These are phyloP conservation scores for Pleurozium schreberi DNA, from an alignment of 225 moss, liverwort and hornwort species.

Conservation along the genomic window DNA sequence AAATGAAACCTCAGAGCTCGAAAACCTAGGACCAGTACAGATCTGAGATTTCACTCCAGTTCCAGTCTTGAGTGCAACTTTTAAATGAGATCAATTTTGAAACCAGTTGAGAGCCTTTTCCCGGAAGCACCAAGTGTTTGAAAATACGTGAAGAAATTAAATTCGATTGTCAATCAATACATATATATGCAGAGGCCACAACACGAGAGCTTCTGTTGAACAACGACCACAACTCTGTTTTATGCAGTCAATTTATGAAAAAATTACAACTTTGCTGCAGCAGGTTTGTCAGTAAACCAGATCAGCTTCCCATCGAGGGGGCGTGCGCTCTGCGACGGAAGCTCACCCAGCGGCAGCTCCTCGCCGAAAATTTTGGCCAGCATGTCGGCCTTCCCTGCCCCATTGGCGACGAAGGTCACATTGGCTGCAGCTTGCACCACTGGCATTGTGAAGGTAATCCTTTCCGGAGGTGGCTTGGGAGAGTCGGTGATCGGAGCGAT, in stretches of 20 bases:
- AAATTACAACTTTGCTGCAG: constrained; percentile 40
- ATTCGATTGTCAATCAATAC: background rate
- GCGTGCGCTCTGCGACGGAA: constrained; percentile 79
- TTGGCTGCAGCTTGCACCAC: constrained; percentile 85
- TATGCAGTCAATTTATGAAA: background rate
- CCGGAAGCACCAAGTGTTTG: background rate
- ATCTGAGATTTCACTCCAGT: background rate
- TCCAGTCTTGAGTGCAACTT: background rate
- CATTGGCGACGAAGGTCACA: constrained; percentile 73
- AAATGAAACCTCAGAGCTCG: background rate
- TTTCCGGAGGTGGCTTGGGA: constrained; percentile 83
- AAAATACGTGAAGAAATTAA: background rate
- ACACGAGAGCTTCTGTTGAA: background rate
- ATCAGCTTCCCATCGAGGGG: constrained; percentile 68
- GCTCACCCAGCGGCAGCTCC: constrained; percentile 68
- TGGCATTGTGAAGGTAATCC: constrained; percentile 90
- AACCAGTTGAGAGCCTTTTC: background rate
- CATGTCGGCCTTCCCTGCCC: constrained; percentile 82
- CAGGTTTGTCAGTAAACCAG: constrained; percentile 84
- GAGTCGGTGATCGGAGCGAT: constrained; percentile 83
- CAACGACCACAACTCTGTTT: background rate
- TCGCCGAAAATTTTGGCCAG: constrained; percentile 65
- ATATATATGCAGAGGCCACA: background rate
- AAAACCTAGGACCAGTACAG: background rate
- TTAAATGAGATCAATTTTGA: background rate